phyloP scores from a whole-genome alignment of 1,284 basidiomycete species.

The Tilletia setariae region DNA sequence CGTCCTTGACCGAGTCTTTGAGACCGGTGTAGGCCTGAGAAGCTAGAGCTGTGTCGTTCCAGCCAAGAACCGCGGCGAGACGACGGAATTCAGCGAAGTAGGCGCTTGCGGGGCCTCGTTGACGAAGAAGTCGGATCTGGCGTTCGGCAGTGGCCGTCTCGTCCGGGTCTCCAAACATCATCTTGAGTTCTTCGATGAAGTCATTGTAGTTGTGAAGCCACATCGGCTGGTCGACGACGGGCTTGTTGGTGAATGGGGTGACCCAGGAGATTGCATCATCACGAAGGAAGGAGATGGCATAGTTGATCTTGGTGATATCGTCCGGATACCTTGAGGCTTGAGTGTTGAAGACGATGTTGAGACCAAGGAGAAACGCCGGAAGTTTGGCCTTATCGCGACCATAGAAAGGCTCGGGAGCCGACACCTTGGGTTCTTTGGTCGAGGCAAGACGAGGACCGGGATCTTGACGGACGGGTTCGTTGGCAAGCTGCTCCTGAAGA shows the following conservation, averaged over 20 bases:
- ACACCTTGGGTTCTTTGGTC: constrained; percentile 5
- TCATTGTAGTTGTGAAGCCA: not conserved
- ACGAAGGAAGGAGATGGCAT: constrained; percentile 5
- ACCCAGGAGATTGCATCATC: constrained; percentile 2
- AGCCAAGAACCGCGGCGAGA: too few species aligned
- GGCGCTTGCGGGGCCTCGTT: not conserved
- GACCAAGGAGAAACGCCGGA: not conserved
- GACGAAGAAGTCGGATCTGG: not conserved
- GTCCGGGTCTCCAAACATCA: not conserved
- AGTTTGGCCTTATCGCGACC: constrained; percentile 7
- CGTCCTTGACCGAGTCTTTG: constrained; percentile 9
- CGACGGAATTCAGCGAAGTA: constrained; percentile 14
- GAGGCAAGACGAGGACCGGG: not conserved
- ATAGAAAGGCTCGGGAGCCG: not conserved
- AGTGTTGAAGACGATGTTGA: not conserved
- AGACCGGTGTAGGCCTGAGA: constrained; percentile 3
- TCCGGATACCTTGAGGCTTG: not conserved
- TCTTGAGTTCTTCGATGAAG: constrained; percentile 12
- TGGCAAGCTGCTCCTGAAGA: not conserved
- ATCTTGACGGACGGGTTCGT: not conserved
- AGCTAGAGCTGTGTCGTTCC: not conserved
- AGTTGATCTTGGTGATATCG: not conserved
- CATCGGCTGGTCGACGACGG: not conserved
- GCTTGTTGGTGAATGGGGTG: not conserved
- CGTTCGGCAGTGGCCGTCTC: too few species aligned